Conservation (phyloP, 1,284 basidiomycete genomes). For the Irpex sp. region DNA sequence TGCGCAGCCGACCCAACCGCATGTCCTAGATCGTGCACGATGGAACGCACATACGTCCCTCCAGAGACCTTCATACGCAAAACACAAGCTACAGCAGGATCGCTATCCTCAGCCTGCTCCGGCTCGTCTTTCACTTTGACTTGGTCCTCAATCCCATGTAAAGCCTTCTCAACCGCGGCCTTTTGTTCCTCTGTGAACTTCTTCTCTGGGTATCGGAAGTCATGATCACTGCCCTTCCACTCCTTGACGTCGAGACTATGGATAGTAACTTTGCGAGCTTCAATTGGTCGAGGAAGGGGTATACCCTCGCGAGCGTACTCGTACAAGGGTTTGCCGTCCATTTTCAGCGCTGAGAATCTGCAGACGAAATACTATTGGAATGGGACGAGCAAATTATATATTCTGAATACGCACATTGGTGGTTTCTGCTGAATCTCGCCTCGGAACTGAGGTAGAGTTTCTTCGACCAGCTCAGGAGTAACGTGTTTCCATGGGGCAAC, state of each 20-base stretch:
- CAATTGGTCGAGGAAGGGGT: conserved; percentile 91
- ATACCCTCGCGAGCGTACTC: conserved; percentile 93
- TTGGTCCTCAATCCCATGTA: conserved; percentile 40
- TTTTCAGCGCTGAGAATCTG: conserved; percentile 97
- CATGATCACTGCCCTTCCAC: conserved; percentile 65
- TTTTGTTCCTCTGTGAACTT: conserved; percentile 68
- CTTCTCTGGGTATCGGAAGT: conserved; percentile 72
- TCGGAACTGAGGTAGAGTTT: conserved; percentile 71
- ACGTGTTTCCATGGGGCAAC: conserved; percentile 83
- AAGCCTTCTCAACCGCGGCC: conserved; percentile 62
- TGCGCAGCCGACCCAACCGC: conserved; percentile 84
- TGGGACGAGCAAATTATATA: conserved; percentile 4
- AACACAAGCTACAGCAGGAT: conserved; percentile 77
- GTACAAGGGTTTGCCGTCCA: conserved; percentile 95
- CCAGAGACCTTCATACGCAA: conserved; percentile 89
- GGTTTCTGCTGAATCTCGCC: conserved; percentile 90
- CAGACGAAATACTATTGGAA: not conserved
- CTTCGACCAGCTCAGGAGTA: conserved; percentile 73
- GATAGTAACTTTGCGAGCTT: conserved; percentile 81
- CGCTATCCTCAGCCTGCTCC: conserved; percentile 29
- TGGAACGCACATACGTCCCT: conserved; percentile 95
- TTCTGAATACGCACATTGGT: conserved; percentile 69
- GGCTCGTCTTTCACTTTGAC: conserved; percentile 29
- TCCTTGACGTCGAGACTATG: conserved; percentile 73
- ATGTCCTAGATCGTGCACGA: conserved; percentile 87